Conservation (phyloP, 2,329 filamentous ascomycete species). For the Cercospora sp. region DNA sequence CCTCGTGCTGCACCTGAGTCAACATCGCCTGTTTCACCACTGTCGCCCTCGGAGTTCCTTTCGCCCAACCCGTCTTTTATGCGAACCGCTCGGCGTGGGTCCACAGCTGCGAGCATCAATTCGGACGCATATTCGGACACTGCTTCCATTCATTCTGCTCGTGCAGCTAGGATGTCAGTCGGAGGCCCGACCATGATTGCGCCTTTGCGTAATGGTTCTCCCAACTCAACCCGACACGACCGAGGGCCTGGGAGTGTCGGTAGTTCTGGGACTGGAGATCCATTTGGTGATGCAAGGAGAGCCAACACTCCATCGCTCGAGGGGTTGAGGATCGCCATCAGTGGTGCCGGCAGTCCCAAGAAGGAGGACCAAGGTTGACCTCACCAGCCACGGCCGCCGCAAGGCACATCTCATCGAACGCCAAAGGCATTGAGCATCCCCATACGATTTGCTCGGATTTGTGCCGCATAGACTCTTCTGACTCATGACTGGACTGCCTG, state of each 20-base stretch:
- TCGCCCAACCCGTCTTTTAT: conserved; percentile 3
- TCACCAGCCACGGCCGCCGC: background rate
- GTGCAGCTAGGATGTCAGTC: conserved; percentile 22
- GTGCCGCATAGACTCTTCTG: too few relatives aligned
- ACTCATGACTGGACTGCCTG: too few relatives aligned
- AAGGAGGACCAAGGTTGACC: background rate
- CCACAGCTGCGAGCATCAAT: conserved; percentile 26
- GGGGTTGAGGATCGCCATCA: background rate
- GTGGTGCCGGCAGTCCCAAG: background rate
- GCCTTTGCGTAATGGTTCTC: background rate
- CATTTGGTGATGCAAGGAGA: background rate
- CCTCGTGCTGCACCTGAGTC: background rate
- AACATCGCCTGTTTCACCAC: background rate
- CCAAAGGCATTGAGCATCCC: too few relatives aligned
- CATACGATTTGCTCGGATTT: too few relatives aligned
- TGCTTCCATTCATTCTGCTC: conserved; percentile 31
- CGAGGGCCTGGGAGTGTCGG: background rate
- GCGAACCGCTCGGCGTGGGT: background rate
- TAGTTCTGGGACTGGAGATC: background rate
- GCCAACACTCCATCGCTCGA: background rate
- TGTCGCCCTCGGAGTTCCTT: background rate
- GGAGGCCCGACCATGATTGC: conserved; percentile 13
- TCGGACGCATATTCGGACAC: conserved; percentile 33
- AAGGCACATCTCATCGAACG: too few relatives aligned
- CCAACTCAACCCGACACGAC: background rate